Conservation (phyloP, 352 stramenopile genomes). For the Pythium vanterpoolii region DNA sequence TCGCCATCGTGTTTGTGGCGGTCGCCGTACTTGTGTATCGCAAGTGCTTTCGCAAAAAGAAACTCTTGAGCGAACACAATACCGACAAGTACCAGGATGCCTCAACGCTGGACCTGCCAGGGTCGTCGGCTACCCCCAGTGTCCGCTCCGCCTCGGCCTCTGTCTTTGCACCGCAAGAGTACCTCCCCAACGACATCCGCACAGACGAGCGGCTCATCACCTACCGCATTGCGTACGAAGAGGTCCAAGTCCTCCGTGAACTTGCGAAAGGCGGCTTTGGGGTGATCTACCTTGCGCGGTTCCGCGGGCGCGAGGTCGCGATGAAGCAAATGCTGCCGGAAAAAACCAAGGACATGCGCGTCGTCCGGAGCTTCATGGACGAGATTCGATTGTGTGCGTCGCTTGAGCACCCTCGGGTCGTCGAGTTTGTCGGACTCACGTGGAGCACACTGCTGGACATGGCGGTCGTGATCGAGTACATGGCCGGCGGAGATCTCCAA, state of each 20-base stretch:
- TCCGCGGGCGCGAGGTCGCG: conserved; percentile 10
- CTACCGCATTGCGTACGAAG: conserved; percentile 10
- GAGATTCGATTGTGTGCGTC: conserved; percentile 32
- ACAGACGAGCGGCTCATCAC: conserved; percentile 21
- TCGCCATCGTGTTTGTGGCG: not conserved
- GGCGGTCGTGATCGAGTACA: conserved; percentile 33
- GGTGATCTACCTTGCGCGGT: conserved; percentile 9
- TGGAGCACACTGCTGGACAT: conserved; percentile 34
- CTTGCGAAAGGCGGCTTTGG: conserved; percentile 26
- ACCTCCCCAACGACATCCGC: conserved; percentile 25
- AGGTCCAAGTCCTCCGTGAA: conserved; percentile 5
- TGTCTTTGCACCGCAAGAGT: conserved; percentile 7
- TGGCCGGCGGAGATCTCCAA: conserved; percentile 21
- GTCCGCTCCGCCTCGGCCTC: not conserved
- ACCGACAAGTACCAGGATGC: conserved; percentile 9
- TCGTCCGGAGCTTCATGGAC: conserved; percentile 30
- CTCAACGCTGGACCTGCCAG: conserved; percentile 1
- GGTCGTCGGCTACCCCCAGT: not conserved
- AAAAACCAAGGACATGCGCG: conserved; percentile 21
- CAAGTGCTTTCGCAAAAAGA: not conserved
- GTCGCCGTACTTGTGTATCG: conserved; percentile 8
- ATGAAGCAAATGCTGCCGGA: conserved; percentile 23
- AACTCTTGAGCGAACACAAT: not conserved
- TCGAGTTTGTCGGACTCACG: conserved; percentile 34
- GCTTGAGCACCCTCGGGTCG: conserved; percentile 36